phyloP scores from a whole-genome alignment of 768 basidiomycete species.

The Pleurotus ostreatus region DNA sequence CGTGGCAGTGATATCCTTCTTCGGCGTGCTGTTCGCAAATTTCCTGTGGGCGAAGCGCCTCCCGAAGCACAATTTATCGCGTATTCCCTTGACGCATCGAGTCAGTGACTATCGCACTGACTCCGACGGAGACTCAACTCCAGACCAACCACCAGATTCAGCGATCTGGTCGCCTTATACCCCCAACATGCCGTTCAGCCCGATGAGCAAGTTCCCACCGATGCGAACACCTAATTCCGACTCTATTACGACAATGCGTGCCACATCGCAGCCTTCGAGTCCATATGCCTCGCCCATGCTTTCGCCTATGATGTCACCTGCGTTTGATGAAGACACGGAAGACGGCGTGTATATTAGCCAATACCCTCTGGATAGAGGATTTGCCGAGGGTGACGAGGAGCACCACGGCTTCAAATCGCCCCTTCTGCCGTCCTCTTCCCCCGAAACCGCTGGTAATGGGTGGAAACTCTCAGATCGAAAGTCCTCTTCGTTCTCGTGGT shows the following conservation, averaged over 20 bases:
- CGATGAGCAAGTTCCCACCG: constrained; percentile 32
- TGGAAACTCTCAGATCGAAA: constrained; percentile 1
- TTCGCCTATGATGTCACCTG: constrained; percentile 24
- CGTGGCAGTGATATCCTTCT: constrained; percentile 48
- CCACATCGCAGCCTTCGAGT: constrained; percentile 36
- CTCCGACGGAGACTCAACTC: constrained; percentile 12
- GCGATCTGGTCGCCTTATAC: constrained; percentile 42
- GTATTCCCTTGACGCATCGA: constrained; percentile 21
- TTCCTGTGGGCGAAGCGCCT: constrained; percentile 22
- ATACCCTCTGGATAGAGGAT: constrained; percentile 26
- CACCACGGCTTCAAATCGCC: constrained; percentile 27
- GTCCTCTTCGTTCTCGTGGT: constrained; percentile 28
- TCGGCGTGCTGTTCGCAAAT: constrained; percentile 44
- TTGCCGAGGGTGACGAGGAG: constrained; percentile 26
- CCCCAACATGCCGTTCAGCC: constrained; percentile 31
- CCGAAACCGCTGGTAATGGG: constrained; percentile 6
- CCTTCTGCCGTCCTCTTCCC: constrained; percentile 8
- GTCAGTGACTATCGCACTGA: background rate
- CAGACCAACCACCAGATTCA: constrained; percentile 26
- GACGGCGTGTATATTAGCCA: constrained; percentile 51
- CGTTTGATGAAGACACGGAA: constrained; percentile 38
- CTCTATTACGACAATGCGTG: constrained; percentile 34
- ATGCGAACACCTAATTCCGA: constrained; percentile 35
- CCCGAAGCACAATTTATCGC: constrained; percentile 21
- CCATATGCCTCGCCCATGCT: constrained; percentile 36